These are phyloP conservation scores for Henningerozyma blattae DNA, from an alignment of 805 yeast species.

Conservation along the genomic window DNA sequence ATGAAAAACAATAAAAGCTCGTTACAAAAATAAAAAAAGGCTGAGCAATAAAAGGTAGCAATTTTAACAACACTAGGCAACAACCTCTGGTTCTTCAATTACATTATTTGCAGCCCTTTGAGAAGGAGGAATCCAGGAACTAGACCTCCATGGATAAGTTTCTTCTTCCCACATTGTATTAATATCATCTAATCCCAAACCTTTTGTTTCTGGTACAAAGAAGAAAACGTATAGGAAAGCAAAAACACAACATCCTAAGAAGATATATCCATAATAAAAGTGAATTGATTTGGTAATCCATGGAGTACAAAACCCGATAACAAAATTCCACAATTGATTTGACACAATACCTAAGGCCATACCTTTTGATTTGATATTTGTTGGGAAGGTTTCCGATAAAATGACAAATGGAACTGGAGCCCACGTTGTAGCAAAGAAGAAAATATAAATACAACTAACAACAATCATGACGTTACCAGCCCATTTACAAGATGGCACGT, in stretches of 20 bases:
- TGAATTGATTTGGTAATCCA: conserved; percentile 48
- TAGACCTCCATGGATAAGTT: conserved; percentile 30
- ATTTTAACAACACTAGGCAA: no score
- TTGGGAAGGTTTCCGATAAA: conserved; percentile 60
- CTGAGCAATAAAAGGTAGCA: no score
- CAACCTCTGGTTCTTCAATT: no score
- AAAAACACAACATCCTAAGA: conserved; percentile 41
- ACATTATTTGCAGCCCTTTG: no score
- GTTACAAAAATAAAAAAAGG: no score
- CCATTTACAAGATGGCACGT: conserved; percentile 34
- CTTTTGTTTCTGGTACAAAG: conserved; percentile 66
- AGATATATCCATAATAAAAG: conserved; percentile 55
- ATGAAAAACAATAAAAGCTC: no score
- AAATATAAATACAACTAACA: conserved; percentile 59
- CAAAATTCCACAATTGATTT: conserved; percentile 57
- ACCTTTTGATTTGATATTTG: conserved; percentile 50
- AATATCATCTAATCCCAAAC: conserved; percentile 67
- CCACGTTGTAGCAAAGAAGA: conserved; percentile 71
- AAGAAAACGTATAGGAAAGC: no score
- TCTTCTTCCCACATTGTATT: conserved; percentile 65
- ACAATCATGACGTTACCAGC: conserved; percentile 66
- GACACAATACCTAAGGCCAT: conserved; percentile 47
- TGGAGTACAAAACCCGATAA: conserved; percentile 60
- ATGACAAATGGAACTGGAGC: conserved; percentile 62
- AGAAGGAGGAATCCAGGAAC: no score